Evolutionary conservation across 169 alveolate species (phyloP), one percentile per base, ranked within the genome.

Genomic region (Plasmodium vinckei): DNA sequence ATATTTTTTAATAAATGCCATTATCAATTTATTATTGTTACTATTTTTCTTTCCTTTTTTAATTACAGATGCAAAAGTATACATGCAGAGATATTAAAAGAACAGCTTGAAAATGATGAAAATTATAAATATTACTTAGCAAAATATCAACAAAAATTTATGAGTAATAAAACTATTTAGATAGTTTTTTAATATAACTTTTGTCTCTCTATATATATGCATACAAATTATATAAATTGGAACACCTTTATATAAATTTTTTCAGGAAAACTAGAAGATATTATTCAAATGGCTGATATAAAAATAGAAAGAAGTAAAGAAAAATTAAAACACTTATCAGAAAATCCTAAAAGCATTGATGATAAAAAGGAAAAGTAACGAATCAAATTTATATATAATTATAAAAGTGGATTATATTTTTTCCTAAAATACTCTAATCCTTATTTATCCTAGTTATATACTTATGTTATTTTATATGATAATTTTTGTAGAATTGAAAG

Each of bases 351-450:
- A 79, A 89, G 53, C 82, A 68, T 44, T 9, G 46, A 51, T 87
- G 92, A 57, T 63, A 89, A 91, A 90, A 93, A 82, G 71, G 77
- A 65, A 72, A 92, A 51, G 91, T 89, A 57, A 89, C 75, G 27
- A 71, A 47, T 5, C 27, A n/a, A 33, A 33, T 33, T 3, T 33
- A 33, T 39, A 63, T 33, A 68, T 47, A 68, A 46, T 46, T 68
- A 44, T 21, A 9, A 56, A 17, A 56, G 12, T 17, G 23, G 17
- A n/a, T 56, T 56, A 17, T 10, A 23, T 23, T 17, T 56, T 7
- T 17, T 56, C n/a, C 23, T 7, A 17, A 56, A 56, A 13, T 17
- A 56, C 10, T 56, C 0, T 56, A 54, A 13, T 56, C n/a, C 23
- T 6, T 56, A 56, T 56, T 17, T 7, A 4, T 4, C 33, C 3